Percentiles rank a stretch among this genome's conserved stretches.
These are phyloP conservation scores for Clavulina sp. DNA, from an alignment of 768 basidiomycete species.

Conservation along the genomic window DNA sequence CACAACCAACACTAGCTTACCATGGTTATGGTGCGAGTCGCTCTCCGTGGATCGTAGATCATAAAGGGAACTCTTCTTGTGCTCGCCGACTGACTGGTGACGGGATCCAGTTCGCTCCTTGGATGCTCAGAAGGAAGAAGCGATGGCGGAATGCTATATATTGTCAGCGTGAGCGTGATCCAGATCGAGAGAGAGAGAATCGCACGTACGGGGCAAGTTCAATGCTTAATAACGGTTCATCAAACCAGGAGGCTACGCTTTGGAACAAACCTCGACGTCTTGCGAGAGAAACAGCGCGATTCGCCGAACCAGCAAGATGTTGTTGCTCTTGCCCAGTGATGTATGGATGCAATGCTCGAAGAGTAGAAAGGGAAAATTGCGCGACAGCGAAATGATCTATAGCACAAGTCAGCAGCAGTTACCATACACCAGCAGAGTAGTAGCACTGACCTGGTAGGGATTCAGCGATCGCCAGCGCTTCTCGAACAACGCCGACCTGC, in stretches of 20 bases:
- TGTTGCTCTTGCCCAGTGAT: conserved; percentile 64
- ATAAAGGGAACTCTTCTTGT: too few relatives aligned
- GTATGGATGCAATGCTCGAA: conserved; percentile 53
- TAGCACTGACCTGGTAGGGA: conserved; percentile 58
- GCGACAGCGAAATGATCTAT: conserved; percentile 73
- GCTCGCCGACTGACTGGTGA: background rate
- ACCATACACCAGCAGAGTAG: background rate
- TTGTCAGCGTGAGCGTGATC: conserved; percentile 27
- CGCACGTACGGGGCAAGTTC: conserved; percentile 53
- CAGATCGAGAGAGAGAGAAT: conserved; percentile 25
- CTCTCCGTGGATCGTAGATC: too few relatives aligned
- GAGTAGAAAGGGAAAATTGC: conserved; percentile 73
- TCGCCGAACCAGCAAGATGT: conserved; percentile 54
- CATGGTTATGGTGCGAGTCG: too few relatives aligned
- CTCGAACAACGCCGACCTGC: conserved; percentile 83
- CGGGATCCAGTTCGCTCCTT: background rate
- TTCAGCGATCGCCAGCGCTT: conserved; percentile 82
- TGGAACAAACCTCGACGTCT: conserved; percentile 58
- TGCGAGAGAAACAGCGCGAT: conserved; percentile 54
- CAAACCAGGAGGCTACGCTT: conserved; percentile 73
- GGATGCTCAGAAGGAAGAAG: background rate
- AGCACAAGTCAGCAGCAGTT: conserved; percentile 1
- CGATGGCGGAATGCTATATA: background rate
- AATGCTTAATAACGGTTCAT: conserved; percentile 60
- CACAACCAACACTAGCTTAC: too few relatives aligned